Evolutionary conservation across 306 rosid species (phyloP).

Genomic region (Sesbania bispinosa): DNA sequence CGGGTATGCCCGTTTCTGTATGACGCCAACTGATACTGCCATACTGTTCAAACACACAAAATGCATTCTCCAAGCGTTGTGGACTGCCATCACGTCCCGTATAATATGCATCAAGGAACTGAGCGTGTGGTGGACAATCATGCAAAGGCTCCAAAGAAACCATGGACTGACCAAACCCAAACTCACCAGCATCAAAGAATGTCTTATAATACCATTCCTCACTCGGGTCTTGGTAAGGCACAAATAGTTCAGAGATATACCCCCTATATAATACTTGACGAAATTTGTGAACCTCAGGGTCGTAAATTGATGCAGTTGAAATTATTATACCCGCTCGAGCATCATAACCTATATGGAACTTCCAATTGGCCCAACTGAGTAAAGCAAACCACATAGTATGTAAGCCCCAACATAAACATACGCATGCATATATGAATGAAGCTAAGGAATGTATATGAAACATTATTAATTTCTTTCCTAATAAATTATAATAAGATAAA

Average conservation of each 20-base stretch:
- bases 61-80: slow-evolving; percentile 23
- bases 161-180: slow-evolving; percentile 32
- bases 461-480: too few species aligned
- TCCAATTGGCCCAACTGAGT: slow-evolving; percentile 43
- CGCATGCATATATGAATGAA: too few species aligned
- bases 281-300: slow-evolving; percentile 21
- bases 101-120: slow-evolving; percentile 16
- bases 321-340: slow-evolving; percentile 24
- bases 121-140: slow-evolving; percentile 36
- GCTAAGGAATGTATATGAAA: too few species aligned
- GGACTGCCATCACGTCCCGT: slow-evolving; percentile 13
- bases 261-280: slow-evolving; percentile 37
- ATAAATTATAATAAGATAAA: too few species aligned
- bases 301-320: slow-evolving; percentile 36
- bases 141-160: slow-evolving; percentile 30
- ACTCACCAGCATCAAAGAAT: slow-evolving; percentile 36
- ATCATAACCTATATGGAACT: slow-evolving; percentile 33
- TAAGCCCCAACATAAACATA: too few species aligned
- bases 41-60: slow-evolving; percentile 39
- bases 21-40: slow-evolving; percentile 38
- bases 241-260: slow-evolving; percentile 30
- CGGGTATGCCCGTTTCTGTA: slow-evolving; percentile 31
- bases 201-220: slow-evolving; percentile 46
- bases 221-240: slow-evolving; percentile 40
- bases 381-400: too few species aligned